Conservation (phyloP, 2,329 filamentous ascomycete species). For the Stagonosporopsis rhizophila region DNA sequence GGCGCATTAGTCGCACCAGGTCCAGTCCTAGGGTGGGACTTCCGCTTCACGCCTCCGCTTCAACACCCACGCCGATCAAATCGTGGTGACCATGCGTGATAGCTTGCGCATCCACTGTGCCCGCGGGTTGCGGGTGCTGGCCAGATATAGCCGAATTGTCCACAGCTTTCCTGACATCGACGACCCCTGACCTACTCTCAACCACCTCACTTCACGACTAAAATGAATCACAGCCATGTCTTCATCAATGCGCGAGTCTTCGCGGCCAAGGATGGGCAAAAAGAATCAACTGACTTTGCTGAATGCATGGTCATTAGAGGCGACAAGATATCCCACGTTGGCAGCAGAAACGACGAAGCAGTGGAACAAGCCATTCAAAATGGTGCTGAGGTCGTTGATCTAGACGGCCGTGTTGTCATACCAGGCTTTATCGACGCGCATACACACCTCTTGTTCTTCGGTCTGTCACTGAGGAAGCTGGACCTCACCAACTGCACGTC, state of each 20-base stretch:
- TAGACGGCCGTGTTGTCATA: slow-evolving; percentile 50
- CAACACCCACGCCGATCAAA: neutral
- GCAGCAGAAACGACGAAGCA: neutral
- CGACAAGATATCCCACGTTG: slow-evolving; percentile 12
- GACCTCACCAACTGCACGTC: slow-evolving; percentile 54
- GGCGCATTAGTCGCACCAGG: neutral
- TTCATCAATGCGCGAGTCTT: slow-evolving; percentile 21
- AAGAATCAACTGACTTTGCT: slow-evolving; percentile 6
- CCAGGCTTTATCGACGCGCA: slow-evolving; percentile 63
- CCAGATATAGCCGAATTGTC: slow-evolving; percentile 1
- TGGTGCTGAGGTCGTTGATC: slow-evolving; percentile 30
- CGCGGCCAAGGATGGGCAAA: slow-evolving; percentile 1
- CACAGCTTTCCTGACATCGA: neutral
- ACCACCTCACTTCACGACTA: neutral
- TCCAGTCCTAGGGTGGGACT: neutral
- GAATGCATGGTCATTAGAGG: slow-evolving; percentile 17
- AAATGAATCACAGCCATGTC: slow-evolving; percentile 10
- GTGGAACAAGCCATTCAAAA: slow-evolving; percentile 7
- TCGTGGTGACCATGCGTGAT: neutral
- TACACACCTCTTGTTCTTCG: slow-evolving; percentile 61
- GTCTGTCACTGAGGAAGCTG: slow-evolving; percentile 58
- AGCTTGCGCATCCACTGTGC: neutral
- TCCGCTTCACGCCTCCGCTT: neutral
- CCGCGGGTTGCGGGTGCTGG: slow-evolving; percentile 4
- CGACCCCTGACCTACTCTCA: neutral